Conservation (phyloP, 2,329 filamentous ascomycete species). For the Aspergillus sp. region DNA sequence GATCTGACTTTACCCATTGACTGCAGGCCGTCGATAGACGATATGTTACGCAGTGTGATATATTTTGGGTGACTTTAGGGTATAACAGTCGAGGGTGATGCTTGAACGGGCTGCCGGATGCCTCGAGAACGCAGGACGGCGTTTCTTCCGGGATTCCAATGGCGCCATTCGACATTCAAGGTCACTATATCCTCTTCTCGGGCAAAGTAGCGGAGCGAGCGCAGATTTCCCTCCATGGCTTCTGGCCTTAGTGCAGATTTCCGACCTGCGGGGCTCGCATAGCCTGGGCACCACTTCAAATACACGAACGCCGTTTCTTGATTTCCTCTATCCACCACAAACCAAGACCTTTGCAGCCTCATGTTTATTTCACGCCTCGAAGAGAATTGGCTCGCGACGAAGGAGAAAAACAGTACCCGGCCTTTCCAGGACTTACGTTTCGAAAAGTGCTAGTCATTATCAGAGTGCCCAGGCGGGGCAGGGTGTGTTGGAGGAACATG, state of each 20-base stretch:
- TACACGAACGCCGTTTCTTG: slow-evolving; percentile 23
- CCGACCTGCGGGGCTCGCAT: slow-evolving; percentile 12
- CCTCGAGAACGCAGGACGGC: slow-evolving; percentile 44
- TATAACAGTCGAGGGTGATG: slow-evolving; percentile 37
- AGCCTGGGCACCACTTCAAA: slow-evolving; percentile 7
- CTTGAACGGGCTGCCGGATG: slow-evolving; percentile 46
- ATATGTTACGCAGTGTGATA: slow-evolving; percentile 21
- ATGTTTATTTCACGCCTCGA: slow-evolving; percentile 18
- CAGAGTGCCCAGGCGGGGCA: slow-evolving; percentile 4
- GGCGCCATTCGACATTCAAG: slow-evolving; percentile 30
- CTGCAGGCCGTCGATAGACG: slow-evolving; percentile 8
- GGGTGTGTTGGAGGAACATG: slow-evolving; percentile 3
- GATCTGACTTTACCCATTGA: neutral
- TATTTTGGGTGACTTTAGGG: slow-evolving; percentile 19
- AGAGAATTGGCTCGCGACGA: slow-evolving; percentile 18
- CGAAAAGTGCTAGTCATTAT: slow-evolving; percentile 13
- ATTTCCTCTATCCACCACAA: slow-evolving; percentile 35
- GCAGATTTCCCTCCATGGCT: slow-evolving; percentile 29
- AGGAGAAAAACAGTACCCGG: slow-evolving; percentile 17
- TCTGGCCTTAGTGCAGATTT: slow-evolving; percentile 22
- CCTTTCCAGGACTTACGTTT: slow-evolving; percentile 21
- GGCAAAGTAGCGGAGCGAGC: slow-evolving; percentile 25
- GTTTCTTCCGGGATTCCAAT: slow-evolving; percentile 37
- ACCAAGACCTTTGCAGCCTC: slow-evolving; percentile 18
- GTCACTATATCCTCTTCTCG: slow-evolving; percentile 30